Percentiles rank a stretch among this genome's conserved stretches.
phyloP scores from a whole-genome alignment of 495 filamentous ascomycete genomes.

The Cladorrhinum samala region DNA sequence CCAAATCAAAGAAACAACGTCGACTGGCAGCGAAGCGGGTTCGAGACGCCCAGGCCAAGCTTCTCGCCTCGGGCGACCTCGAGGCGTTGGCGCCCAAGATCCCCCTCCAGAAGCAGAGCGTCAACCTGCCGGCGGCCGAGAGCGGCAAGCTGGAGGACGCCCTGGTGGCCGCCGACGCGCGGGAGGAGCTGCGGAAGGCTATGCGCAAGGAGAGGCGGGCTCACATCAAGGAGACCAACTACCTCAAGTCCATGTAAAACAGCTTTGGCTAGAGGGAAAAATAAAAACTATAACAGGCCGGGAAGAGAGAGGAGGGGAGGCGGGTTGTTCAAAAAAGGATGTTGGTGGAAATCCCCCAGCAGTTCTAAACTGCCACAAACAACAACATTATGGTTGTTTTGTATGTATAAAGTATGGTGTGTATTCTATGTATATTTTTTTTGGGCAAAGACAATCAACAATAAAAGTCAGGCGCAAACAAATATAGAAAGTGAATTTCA shows the following conservation, averaged over 20 bases:
- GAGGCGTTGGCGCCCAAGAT: conserved; percentile 62
- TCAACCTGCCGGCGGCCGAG: conserved; percentile 67
- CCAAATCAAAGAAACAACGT: conserved; percentile 75
- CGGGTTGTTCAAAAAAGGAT: too few species aligned
- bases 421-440: too few species aligned
- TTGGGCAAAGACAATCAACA: too few species aligned
- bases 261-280: too few species aligned
- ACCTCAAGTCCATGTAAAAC: conserved; percentile 76
- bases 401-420: too few species aligned
- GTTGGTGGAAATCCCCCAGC: too few species aligned
- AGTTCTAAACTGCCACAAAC: too few species aligned
- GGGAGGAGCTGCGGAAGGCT: conserved; percentile 60
- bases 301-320: too few species aligned
- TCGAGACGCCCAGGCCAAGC: conserved; percentile 56
- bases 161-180: conserved; percentile 50
- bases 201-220: conserved; percentile 68
- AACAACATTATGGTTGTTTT: too few species aligned
- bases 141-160: conserved; percentile 52
- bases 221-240: conserved; percentile 88
- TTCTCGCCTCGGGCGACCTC: conserved; percentile 58
- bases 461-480: too few species aligned
- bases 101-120: conserved; percentile 74
- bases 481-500: too few species aligned
- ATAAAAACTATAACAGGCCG: too few species aligned
- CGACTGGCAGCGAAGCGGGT: conserved; percentile 59